Evolutionary conservation across 768 basidiomycete species (phyloP).

Genomic region (Agrocybe pediades): DNA sequence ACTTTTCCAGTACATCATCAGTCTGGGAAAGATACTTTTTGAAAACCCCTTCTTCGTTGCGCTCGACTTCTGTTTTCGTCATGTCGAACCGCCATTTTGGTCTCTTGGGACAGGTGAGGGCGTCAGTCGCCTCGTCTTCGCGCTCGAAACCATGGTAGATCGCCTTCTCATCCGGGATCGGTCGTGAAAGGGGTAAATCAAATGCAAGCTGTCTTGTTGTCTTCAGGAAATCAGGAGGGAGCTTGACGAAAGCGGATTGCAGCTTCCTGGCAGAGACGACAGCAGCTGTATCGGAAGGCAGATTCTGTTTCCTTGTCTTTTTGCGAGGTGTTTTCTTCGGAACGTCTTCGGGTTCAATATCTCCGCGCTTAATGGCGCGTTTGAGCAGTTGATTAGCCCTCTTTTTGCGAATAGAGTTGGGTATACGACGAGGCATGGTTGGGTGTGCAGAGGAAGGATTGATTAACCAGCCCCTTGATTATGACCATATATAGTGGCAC

Average conservation of each 20-base stretch:
- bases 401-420: constrained; percentile 67
- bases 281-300: constrained; percentile 28
- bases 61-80: constrained; percentile 87
- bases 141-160: constrained; percentile 32
- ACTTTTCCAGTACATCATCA: constrained; percentile 55
- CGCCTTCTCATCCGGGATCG: constrained; percentile 45
- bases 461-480: too few species aligned
- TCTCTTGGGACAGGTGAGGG: constrained; percentile 58
- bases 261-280: constrained; percentile 51
- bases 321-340: constrained; percentile 29
- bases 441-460: not conserved
- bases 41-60: constrained; percentile 86
- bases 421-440: constrained; percentile 47
- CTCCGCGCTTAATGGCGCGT: constrained; percentile 85
- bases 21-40: constrained; percentile 75
- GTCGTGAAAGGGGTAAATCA: constrained; percentile 52
- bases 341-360: constrained; percentile 42
- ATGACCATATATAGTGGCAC: too few species aligned
- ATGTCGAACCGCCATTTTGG: constrained; percentile 89
- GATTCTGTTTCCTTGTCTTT: constrained; percentile 24
- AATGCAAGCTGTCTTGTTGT: constrained; percentile 59
- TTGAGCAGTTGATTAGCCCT: constrained; percentile 76
- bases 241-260: constrained; percentile 70
- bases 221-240: constrained; percentile 62
- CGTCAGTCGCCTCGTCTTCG: constrained; percentile 16